A percentile compares a stretch with the other conserved stretches of the same genome.
phyloP scores from a whole-genome alignment of 2,329 filamentous ascomycete genomes.

The Fusarium anguioides region DNA sequence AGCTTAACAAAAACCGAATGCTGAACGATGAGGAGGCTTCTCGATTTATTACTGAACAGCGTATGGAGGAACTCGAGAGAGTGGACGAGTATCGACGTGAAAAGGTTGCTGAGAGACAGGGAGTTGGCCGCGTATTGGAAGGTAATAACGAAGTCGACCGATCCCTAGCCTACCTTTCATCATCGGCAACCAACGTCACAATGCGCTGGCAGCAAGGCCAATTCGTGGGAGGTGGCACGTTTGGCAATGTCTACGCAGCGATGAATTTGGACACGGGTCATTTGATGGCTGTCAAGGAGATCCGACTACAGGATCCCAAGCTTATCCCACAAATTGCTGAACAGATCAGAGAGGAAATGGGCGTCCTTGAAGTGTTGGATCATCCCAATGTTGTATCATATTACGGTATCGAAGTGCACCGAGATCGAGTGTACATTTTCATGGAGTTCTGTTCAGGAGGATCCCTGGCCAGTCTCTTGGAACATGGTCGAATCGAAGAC shows the following conservation, averaged over 20 bases:
- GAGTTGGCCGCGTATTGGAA: slow-evolving; percentile 89
- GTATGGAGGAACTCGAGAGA: slow-evolving; percentile 76
- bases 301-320: slow-evolving; percentile 94
- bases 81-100: slow-evolving; percentile 84
- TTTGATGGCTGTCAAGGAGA: slow-evolving; percentile 98
- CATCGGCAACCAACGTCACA: slow-evolving; percentile 93
- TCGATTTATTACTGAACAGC: slow-evolving; percentile 77
- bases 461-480: slow-evolving; percentile 86
- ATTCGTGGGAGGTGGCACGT: slow-evolving; percentile 95
- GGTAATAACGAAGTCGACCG: slow-evolving; percentile 96
- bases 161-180: slow-evolving; percentile 91
- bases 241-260: slow-evolving; percentile 96
- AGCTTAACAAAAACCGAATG: slow-evolving; percentile 79
- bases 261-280: slow-evolving; percentile 97
- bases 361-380: slow-evolving; percentile 91
- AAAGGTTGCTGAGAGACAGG: slow-evolving; percentile 85
- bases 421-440: slow-evolving; percentile 99
- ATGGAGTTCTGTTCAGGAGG: slow-evolving; percentile 99
- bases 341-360: slow-evolving; percentile 97
- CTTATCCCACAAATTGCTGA: slow-evolving; percentile 92
- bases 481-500: slow-evolving; percentile 97
- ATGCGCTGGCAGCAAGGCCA: slow-evolving; percentile 99
- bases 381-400: slow-evolving; percentile 99
- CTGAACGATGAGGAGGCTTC: slow-evolving; percentile 88
- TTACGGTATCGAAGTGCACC: slow-evolving; percentile 96